Conservation (phyloP, 2,329 filamentous ascomycete genomes). For the Fusarium chaquense region DNA sequence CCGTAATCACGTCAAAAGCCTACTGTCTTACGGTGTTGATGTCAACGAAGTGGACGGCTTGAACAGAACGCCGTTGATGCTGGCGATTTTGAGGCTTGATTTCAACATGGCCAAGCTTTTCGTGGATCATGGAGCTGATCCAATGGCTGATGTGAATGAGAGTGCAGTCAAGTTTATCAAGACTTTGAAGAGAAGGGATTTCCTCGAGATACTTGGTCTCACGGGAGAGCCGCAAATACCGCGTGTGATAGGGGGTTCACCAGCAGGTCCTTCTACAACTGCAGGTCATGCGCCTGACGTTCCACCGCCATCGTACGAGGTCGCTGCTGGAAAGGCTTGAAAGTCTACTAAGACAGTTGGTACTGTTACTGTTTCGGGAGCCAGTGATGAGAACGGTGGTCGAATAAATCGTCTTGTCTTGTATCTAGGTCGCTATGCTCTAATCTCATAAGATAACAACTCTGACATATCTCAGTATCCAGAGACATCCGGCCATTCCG, state of each 20-base stretch:
- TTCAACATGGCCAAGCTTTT: slow-evolving; percentile 14
- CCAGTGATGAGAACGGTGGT: too few species aligned
- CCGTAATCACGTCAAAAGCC: neutral
- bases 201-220: neutral
- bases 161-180: slow-evolving; percentile 18
- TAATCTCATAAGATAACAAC: neutral
- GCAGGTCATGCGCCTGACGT: neutral
- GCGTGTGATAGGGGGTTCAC: rapidly evolving
- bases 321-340: slow-evolving; percentile 7
- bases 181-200: slow-evolving; percentile 1
- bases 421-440: neutral
- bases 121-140: slow-evolving; percentile 4
- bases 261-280: too few species aligned
- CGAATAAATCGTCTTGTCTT: neutral
- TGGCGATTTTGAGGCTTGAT: neutral
- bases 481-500: slow-evolving; percentile 33
- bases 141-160: neutral
- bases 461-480: slow-evolving; percentile 7
- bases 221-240: neutral
- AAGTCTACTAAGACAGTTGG: too few species aligned
- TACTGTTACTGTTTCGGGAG: rapidly evolving
- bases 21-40: neutral
- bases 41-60: slow-evolving; percentile 13
- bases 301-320: slow-evolving; percentile 16
- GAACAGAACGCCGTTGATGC: slow-evolving; percentile 9